Conservation (phyloP, 192 early-diverging fungal species). For the Rhizophagus clarus region DNA sequence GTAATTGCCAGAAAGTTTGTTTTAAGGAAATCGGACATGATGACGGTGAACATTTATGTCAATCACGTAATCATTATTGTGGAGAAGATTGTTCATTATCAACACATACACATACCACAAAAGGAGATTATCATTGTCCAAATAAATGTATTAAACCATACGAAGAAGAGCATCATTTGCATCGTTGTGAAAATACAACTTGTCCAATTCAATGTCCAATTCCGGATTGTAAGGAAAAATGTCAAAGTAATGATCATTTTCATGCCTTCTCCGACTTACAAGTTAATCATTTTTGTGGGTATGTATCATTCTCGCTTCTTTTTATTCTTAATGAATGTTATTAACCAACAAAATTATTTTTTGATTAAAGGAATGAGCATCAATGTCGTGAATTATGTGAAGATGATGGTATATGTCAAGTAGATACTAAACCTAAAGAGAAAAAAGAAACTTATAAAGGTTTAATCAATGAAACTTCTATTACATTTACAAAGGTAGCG, state of each 20-base stretch:
- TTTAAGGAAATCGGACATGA: constrained; percentile 30
- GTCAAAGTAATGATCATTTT: constrained; percentile 28
- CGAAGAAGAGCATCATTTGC: constrained; percentile 6
- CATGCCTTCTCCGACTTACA: neutral
- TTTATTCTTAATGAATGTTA: no score
- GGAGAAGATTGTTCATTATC: constrained; percentile 28
- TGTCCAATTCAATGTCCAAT: constrained; percentile 30
- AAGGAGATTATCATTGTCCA: constrained; percentile 11
- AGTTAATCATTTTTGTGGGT: constrained; percentile 31
- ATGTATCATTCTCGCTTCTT: neutral
- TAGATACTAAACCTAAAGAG: constrained; percentile 2
- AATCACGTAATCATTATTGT: constrained; percentile 32
- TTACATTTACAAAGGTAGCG: constrained; percentile 27
- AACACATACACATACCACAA: neutral
- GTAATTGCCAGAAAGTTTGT: constrained; percentile 28
- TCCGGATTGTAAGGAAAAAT: neutral
- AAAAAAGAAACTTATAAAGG: constrained; percentile 3
- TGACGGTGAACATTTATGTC: constrained; percentile 24
- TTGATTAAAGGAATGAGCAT: constrained; percentile 22
- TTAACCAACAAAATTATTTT: neutral
- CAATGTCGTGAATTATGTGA: constrained; percentile 30
- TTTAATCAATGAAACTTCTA: neutral
- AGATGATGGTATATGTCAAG: constrained; percentile 27
- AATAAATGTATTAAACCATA: constrained; percentile 24
- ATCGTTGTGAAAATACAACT: constrained; percentile 21